Evolutionary conservation across 2,329 filamentous ascomycete genomes (phyloP).

Genomic region (Metarhizium rileyi): DNA sequence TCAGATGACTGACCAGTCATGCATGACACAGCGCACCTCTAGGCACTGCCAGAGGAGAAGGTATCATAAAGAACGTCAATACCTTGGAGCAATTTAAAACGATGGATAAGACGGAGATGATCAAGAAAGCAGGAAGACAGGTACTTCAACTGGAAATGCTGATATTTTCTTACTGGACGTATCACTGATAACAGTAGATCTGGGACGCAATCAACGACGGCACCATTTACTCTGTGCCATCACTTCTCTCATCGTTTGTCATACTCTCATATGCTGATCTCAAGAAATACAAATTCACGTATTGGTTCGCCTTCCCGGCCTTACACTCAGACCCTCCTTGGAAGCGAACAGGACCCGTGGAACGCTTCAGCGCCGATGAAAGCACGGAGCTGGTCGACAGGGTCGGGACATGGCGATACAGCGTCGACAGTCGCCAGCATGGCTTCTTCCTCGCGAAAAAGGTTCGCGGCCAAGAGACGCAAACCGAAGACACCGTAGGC

Average conservation of each 20-base stretch:
- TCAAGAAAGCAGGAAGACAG: constrained; percentile 70
- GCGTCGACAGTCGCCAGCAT: constrained; percentile 71
- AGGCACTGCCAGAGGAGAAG: constrained; percentile 73
- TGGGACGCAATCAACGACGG: constrained; percentile 98
- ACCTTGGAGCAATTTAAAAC: constrained; percentile 89
- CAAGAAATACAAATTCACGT: constrained; percentile 96
- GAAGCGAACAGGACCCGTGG: constrained; percentile 50
- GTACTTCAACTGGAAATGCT: constrained; percentile 33
- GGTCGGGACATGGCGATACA: constrained; percentile 80
- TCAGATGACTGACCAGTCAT: constrained; percentile 6
- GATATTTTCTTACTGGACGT: neutral
- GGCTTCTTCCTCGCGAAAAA: constrained; percentile 96
- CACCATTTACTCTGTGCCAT: constrained; percentile 90
- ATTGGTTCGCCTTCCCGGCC: constrained; percentile 94
- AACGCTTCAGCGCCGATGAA: constrained; percentile 55
- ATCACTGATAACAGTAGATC: constrained; percentile 46
- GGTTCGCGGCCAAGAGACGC: constrained; percentile 33
- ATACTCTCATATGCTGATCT: constrained; percentile 90
- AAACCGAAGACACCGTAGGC: constrained; percentile 41
- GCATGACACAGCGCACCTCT: constrained; percentile 51
- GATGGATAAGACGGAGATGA: constrained; percentile 66
- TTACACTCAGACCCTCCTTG: constrained; percentile 82
- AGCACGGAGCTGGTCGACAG: constrained; percentile 70
- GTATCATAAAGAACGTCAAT: constrained; percentile 92
- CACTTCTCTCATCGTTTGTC: constrained; percentile 78